Base-by-base conservation (phyloP, 257 asterid species). In the Nicotiana attenuata region DNA sequence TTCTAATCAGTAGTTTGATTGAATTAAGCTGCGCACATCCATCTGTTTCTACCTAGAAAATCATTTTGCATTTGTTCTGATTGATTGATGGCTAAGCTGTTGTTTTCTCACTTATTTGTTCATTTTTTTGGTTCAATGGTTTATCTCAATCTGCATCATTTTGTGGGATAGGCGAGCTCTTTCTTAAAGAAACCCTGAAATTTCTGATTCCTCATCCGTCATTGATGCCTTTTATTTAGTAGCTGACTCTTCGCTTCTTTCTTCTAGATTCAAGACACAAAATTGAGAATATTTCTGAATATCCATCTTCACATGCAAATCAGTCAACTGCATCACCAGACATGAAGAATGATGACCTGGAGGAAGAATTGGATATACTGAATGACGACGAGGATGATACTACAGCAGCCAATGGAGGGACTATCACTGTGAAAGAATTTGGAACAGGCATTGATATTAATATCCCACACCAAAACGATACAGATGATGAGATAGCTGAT, bases 401-500 rank as follows among this genome's bases (percentile, higher is more conserved):
- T 33, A 84, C 80, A 53, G 86, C 90, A 69, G 87, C 85, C 31
- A 89, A 60, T 80, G 90, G 88, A 64, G 91, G 89, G 73, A 84
- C 82, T 75, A 15, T 83, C 56, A 91, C 86, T 13, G 89, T 88
- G 59, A 90, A 89, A 81, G 98, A 96, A 84, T 79, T 80, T 10
- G 89, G 86, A 60, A 88, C 90, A 19, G 94, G 90, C 50, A 91
- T 96, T 57, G 99, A 96, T 81, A 96, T 96, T 84, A 96, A 96
- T 84, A 82, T 86, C 55, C 98, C 97, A 2, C 97, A 91, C 47
- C 96, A 89, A 35, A 85, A 83, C 14, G 92, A 96, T 66, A 85
- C 90, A 3, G 97, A 96, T 53, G 98, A 94, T 71, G 99, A 96
- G 90, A 92, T 91, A 82, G 99, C 97, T 56, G 95, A 95, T 81